These are phyloP conservation scores for Trypanosoma platydactyli DNA, from an alignment of 208 protist species.

Conservation along the genomic window DNA sequence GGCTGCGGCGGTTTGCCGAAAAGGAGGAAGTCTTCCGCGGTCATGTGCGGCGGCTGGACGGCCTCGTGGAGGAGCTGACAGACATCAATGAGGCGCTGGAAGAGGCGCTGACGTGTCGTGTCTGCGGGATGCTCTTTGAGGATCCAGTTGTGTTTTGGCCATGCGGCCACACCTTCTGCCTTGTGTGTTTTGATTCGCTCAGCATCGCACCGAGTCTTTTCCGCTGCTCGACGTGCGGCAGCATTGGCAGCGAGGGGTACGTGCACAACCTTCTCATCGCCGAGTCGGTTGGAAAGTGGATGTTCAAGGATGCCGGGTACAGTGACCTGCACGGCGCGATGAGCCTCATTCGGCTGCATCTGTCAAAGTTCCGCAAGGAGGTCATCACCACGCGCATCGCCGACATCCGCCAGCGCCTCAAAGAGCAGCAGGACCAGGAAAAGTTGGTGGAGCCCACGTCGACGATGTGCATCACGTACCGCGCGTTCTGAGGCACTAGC, in stretches of 20 bases:
- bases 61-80: constrained; percentile 74
- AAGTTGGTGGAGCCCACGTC: constrained; percentile 20
- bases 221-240: constrained; percentile 82
- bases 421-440: constrained; percentile 25
- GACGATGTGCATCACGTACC: constrained; percentile 70
- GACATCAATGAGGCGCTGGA: constrained; percentile 85
- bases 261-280: constrained; percentile 80
- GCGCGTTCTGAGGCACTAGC: constrained; percentile 50
- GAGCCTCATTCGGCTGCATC: constrained; percentile 72
- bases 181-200: constrained; percentile 77
- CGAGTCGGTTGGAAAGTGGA: constrained; percentile 87
- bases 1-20: constrained; percentile 58
- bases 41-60: constrained; percentile 68
- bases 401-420: constrained; percentile 44
- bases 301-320: constrained; percentile 89
- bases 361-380: constrained; percentile 69
- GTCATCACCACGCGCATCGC: constrained; percentile 44
- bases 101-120: constrained; percentile 66
- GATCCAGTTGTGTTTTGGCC: constrained; percentile 86
- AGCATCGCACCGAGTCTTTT: constrained; percentile 80
- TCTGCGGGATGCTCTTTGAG: constrained; percentile 81
- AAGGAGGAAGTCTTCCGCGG: constrained; percentile 61
- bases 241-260: constrained; percentile 86
- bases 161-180: constrained; percentile 84
- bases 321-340: constrained; percentile 72